Base-by-base conservation (phyloP, 2,329 filamentous ascomycete genomes). In the Fusarium oxysporum region DNA sequence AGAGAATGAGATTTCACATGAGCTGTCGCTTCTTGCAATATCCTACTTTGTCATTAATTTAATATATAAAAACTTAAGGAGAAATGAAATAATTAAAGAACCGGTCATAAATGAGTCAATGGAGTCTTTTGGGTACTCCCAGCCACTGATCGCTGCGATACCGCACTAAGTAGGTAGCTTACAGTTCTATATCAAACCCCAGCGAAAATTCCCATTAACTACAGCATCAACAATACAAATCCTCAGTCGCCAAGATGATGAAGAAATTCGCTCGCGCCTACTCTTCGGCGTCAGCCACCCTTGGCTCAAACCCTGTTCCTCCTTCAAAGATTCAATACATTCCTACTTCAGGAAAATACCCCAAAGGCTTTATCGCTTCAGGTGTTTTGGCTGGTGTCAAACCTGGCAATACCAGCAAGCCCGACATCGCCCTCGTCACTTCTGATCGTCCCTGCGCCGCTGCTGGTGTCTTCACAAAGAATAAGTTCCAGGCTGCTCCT, bases 401-500 rank as follows among this genome's bases (percentile, higher is more conserved):
- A 85, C 90, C 95, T 19, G 92, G 92, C 73, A 98, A 98, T 84
- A 97, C 93, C 56, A 93, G 90, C 71, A 95, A 95, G 82, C 95
- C 96, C 37, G 96, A 99, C 81, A 89, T 99, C 55, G 94, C 95
- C 40, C 88, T 99, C 74, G 89, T 99, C 72, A 91, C 92, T 23
- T 98, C 96, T 11, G 94, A 97, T 78, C 88, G 87, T 58, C 94
- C 95, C 61, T 98, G 95, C 82, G 89, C 93, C 11, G 95, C 92
- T 14, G 94, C 95, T 1, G 96, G 95, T 11, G 95, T 98, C 50
- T 98, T 98, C 85, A 99, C 96, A 61, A 97, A 95, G 83, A 99
- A 99, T 86, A 95, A 96, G 82, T 99, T 99, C 85, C 95, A 98
- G 83, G 96, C 96, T 23, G 96, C 96, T 16, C 96, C 96, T 9